Conservation (phyloP, 2,329 filamentous ascomycete species). For the Paecilomyces niveus region DNA sequence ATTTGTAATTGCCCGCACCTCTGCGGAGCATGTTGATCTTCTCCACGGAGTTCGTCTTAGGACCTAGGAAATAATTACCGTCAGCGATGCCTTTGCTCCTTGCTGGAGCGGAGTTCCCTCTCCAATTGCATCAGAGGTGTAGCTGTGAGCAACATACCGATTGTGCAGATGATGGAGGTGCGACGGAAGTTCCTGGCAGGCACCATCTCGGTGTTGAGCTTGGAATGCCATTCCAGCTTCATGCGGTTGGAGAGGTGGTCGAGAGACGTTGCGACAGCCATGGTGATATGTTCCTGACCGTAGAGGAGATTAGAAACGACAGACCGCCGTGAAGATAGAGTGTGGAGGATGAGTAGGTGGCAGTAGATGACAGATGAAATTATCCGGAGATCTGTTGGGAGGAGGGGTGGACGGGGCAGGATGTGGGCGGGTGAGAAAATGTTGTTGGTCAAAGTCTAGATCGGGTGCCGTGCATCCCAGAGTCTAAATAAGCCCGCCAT, state of each 20-base stretch:
- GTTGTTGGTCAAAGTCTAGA: conserved; percentile 20
- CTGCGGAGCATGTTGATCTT: conserved; percentile 91
- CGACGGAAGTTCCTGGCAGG: conserved; percentile 87
- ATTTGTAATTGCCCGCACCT: conserved; percentile 30
- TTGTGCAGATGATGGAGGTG: conserved; percentile 98
- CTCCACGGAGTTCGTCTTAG: conserved; percentile 97
- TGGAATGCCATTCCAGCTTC: conserved; percentile 62
- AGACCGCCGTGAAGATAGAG: neutral
- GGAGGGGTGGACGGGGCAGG: conserved; percentile 5
- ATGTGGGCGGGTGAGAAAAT: conserved; percentile 28
- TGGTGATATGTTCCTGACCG: neutral
- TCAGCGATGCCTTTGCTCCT: neutral
- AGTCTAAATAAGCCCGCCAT: conserved; percentile 8
- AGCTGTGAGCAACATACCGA: conserved; percentile 52
- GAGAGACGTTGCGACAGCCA: conserved; percentile 43
- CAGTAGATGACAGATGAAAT: conserved; percentile 14
- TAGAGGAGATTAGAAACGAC: neutral
- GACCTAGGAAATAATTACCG: conserved; percentile 44
- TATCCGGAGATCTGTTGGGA: conserved; percentile 9
- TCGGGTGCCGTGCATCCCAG: conserved; percentile 5
- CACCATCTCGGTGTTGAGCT: conserved; percentile 82
- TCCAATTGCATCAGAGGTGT: neutral
- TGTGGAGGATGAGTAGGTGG: conserved; percentile 1
- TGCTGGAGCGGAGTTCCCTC: neutral
- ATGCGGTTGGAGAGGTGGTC: conserved; percentile 79